These are phyloP conservation scores for Rubia tinctorum DNA, from an alignment of 305 asterid species.

Conservation along the genomic window DNA sequence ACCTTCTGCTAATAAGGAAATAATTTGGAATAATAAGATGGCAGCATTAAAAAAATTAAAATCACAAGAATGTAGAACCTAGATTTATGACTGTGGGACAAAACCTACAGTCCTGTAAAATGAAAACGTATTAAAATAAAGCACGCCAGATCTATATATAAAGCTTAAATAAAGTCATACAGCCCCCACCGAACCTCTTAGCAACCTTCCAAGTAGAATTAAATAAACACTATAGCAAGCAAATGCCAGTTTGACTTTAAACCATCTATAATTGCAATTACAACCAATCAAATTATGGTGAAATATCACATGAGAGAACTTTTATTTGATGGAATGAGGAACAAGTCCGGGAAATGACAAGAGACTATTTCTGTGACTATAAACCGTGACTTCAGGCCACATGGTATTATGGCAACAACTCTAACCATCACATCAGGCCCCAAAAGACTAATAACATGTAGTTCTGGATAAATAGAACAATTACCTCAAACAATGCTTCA, in stretches of 20 bases:
- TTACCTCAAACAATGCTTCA: constrained; percentile 94
- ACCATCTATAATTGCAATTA: not conserved
- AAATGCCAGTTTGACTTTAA: not conserved
- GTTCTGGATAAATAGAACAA: constrained; percentile 12
- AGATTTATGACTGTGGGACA: not conserved
- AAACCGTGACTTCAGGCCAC: not conserved
- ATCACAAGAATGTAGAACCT: not conserved
- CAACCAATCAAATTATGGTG: not conserved
- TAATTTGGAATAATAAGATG: not conserved
- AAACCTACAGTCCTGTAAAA: not conserved
- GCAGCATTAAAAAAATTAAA: not conserved
- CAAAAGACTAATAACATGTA: not conserved
- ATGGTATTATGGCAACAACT: not conserved
- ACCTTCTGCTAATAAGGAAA: not conserved
- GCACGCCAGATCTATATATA: not conserved
- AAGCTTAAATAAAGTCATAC: not conserved
- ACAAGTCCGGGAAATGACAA: not conserved
- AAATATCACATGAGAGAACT: too few relatives aligned
- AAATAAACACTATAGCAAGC: not conserved
- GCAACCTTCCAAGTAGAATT: not conserved
- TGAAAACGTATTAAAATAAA: not conserved
- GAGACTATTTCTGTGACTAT: not conserved
- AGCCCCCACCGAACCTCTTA: not conserved
- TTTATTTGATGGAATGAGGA: not conserved
- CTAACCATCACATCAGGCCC: not conserved